Conservation (phyloP, 2,329 filamentous ascomycete genomes). For the Fusarium sp. region DNA sequence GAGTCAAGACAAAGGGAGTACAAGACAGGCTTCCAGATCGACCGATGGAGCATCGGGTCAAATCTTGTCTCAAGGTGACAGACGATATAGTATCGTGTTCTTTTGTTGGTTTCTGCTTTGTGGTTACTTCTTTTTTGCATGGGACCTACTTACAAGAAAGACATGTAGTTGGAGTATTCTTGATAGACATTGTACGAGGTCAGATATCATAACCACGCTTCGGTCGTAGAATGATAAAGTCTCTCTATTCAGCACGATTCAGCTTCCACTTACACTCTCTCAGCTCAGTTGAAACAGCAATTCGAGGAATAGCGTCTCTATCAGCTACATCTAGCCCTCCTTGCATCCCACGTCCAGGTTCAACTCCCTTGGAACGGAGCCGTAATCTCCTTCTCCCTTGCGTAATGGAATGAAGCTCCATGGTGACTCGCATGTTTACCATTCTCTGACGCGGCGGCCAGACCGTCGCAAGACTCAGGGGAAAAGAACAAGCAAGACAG, state of each 20-base stretch:
- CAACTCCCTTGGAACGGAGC: slow-evolving; percentile 29
- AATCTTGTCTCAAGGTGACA: background rate
- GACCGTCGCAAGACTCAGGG: slow-evolving; percentile 20
- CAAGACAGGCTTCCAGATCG: slow-evolving; percentile 26
- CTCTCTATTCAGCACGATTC: too few species aligned
- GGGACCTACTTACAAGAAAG: too few species aligned
- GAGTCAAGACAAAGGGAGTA: slow-evolving; percentile 19
- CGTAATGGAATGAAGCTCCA: slow-evolving; percentile 30
- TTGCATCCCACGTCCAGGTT: slow-evolving; percentile 5
- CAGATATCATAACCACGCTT: too few species aligned
- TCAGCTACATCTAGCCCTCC: slow-evolving; percentile 1
- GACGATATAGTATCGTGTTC: background rate
- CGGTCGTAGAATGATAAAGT: too few species aligned
- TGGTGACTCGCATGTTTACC: slow-evolving; percentile 21
- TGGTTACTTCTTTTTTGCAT: background rate
- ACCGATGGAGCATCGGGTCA: slow-evolving; percentile 6
- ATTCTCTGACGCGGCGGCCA: slow-evolving; percentile 29
- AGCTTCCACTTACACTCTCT: background rate
- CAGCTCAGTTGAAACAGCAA: slow-evolving; percentile 4
- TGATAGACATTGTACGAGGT: too few species aligned
- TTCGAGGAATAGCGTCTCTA: background rate
- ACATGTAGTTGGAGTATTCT: too few species aligned
- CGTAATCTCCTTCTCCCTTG: slow-evolving; percentile 33
- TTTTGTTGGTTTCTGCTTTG: background rate
- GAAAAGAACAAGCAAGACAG: slow-evolving; percentile 12